These are phyloP conservation scores for Scutellaria minor DNA, from an alignment of 257 asterid genomes.

Conservation along the genomic window DNA sequence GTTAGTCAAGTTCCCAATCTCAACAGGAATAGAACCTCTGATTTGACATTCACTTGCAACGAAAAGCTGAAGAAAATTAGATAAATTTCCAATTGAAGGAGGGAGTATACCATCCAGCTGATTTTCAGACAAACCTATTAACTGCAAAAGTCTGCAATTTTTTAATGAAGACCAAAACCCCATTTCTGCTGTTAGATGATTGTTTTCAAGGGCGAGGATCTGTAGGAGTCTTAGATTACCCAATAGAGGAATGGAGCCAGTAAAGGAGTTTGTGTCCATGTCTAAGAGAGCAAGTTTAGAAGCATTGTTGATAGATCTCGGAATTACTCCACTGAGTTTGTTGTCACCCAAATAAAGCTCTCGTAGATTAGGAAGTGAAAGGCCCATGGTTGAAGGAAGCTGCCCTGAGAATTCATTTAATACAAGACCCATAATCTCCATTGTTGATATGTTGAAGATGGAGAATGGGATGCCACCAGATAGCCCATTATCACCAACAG, in stretches of 20 bases:
- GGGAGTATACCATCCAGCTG: conserved; percentile 56
- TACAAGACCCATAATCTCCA: conserved; percentile 26
- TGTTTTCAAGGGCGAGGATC: conserved; percentile 31
- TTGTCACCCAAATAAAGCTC: conserved; percentile 35
- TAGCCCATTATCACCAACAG: conserved; percentile 28
- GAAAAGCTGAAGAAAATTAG: conserved; percentile 40
- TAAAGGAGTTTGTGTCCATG: conserved; percentile 33
- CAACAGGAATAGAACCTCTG: conserved; percentile 35
- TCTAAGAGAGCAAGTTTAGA: conserved; percentile 39
- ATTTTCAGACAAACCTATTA: conserved; percentile 39
- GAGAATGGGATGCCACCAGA: conserved; percentile 40
- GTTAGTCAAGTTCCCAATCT: conserved; percentile 36
- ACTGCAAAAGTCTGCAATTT: conserved; percentile 41
- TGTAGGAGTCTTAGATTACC: conserved; percentile 39
- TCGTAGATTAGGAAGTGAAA: conserved; percentile 38
- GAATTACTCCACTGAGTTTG: conserved; percentile 46
- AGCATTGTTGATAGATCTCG: conserved; percentile 53
- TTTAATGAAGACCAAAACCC: conserved; percentile 46
- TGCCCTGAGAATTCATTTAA: conserved; percentile 2
- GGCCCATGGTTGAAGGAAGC: conserved; percentile 47
- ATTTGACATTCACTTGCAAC: conserved; percentile 43
- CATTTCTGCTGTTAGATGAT: conserved; percentile 46
- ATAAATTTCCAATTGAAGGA: conserved; percentile 54
- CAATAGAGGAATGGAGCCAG: conserved; percentile 47
- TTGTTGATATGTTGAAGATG: conserved; percentile 48